phyloP scores from a whole-genome alignment of 345 rosid species.

The Eucalyptus dawsonii region DNA sequence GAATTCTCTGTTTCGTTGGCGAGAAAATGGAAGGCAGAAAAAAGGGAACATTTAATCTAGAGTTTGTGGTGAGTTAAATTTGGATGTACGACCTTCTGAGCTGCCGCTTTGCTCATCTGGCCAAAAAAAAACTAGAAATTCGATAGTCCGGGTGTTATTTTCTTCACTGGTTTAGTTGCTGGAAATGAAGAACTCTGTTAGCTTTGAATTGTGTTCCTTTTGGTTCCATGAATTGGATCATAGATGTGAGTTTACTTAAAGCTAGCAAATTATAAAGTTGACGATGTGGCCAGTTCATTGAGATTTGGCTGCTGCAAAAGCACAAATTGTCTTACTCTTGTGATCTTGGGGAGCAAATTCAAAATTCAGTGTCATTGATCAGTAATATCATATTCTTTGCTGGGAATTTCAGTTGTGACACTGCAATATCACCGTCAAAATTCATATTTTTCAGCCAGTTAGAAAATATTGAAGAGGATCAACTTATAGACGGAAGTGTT shows the following conservation, averaged over 20 bases:
- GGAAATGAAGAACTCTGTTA: not conserved
- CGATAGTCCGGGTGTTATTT: not conserved
- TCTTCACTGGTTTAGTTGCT: not conserved
- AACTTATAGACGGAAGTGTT: not conserved
- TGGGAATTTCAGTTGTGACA: not conserved
- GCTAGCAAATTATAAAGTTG: not conserved
- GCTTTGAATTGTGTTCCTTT: not conserved
- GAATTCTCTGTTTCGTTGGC: not conserved
- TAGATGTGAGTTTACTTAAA: not conserved
- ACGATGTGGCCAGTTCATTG: not conserved
- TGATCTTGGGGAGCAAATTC: not conserved
- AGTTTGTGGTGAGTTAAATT: not conserved
- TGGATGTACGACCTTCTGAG: not conserved
- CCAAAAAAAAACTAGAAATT: not conserved
- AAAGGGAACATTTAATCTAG: not conserved
- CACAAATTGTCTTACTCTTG: not conserved
- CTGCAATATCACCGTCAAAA: not conserved
- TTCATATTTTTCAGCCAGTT: not conserved
- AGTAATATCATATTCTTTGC: not conserved
- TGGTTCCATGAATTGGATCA: not conserved
- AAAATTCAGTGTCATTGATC: not conserved
- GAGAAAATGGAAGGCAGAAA: not conserved
- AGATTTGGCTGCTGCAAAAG: not conserved
- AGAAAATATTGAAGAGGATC: not conserved
- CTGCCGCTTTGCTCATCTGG: not conserved